Evolutionary conservation across 2,329 filamentous ascomycete genomes (phyloP), one percentile per base, ranked within the genome.

Genomic region (Talaromyces rugulosus): DNA sequence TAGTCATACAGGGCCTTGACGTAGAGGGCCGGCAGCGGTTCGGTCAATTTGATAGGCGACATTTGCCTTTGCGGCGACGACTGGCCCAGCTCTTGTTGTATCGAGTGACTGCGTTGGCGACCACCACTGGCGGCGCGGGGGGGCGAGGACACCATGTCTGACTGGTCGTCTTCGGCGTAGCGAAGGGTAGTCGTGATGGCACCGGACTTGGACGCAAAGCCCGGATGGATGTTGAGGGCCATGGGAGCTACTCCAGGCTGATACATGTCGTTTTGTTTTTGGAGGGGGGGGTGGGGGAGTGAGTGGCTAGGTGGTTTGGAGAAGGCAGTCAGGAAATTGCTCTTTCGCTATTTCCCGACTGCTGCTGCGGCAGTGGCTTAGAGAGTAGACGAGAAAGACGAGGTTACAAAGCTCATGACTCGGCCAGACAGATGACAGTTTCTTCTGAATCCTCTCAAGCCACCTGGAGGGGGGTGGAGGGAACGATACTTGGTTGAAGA

Each of bases 1-100:
- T 98, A 99, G 81, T 97, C 92, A 82, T 98, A 99, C 66, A 98
- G 85, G 54, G 95, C 95, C 72, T 92, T 90, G 72, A 99, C 95
- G 74, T 95, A 98, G 82, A 97, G 73, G 31, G 84, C 80, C 55
- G 81, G 69, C 7, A 51, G 47, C 27, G 76, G 75, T 62, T 80
- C 81, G 61, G 72, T 66, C 61, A 72, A 63, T 63, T 72, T 74
- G 65, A 69, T 68, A 33, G 72, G 70, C 4, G 74, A 70, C 40
- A 66, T 63, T 64, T 69, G 70, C 61, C 68, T 68, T 50, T 67
- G 66, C 31, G 68, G 69, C 50, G 62, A 63, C 44, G 69, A 67
- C 56, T 69, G 68, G 47, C 65, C 63, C 44, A 64, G 52, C 28
- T 65, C 63, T 55, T 66, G 66, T 59, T 58, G 54, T 18, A 69